These are phyloP conservation scores for Coccomyxa sp. DNA, from an alignment of 139 green algal species.

Conservation along the genomic window DNA sequence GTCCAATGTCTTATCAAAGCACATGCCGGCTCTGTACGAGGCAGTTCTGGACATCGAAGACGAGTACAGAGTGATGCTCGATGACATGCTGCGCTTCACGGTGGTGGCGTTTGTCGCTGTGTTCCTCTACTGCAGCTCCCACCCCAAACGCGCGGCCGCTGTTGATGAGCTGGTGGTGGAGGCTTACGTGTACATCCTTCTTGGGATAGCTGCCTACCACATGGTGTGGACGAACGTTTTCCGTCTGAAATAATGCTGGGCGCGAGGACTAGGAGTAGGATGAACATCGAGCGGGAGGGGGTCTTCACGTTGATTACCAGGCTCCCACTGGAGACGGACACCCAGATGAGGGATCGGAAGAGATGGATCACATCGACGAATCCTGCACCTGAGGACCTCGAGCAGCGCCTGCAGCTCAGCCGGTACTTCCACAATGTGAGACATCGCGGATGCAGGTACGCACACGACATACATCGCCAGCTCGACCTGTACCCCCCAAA, in stretches of 20 bases:
- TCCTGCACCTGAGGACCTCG: neutral
- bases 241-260: neutral
- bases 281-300: neutral
- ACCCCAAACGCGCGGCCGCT: neutral
- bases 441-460: neutral
- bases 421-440: neutral
- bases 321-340: neutral
- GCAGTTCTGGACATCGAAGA: neutral
- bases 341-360: neutral
- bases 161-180: neutral
- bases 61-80: neutral
- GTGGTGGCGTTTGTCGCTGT: neutral
- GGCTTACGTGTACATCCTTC: neutral
- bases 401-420: neutral
- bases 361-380: slow-evolving; percentile 1
- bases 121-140: neutral
- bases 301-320: neutral
- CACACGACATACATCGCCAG: neutral
- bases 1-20: slow-evolving; percentile 1
- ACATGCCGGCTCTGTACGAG: neutral
- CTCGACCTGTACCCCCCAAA: neutral
- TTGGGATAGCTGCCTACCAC: neutral
- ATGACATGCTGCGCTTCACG: neutral
- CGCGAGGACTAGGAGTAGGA: neutral
- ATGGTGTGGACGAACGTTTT: slow-evolving; percentile 1